Conservation (phyloP, 352 stramenopile genomes). For the Pythium dissimile region DNA sequence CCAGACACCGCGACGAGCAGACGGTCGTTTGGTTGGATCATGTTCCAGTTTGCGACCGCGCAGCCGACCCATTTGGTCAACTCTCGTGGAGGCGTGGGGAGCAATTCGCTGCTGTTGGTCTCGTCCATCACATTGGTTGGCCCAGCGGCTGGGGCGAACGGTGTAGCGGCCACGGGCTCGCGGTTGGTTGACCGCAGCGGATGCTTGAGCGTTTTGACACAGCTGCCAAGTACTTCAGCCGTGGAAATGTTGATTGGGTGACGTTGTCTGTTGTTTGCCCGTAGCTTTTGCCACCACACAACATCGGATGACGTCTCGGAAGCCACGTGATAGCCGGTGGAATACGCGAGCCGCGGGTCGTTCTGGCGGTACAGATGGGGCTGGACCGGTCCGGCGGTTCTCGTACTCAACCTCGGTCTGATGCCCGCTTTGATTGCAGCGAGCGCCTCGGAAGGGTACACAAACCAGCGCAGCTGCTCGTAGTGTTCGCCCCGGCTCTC, state of each 20-base stretch:
- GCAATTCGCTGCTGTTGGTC: conserved; percentile 30
- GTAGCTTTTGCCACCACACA: no score
- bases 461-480: conserved; percentile 41
- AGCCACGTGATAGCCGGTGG: no score
- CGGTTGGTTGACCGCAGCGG: conserved; percentile 16
- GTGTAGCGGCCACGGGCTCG: background rate
- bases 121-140: conserved; percentile 22
- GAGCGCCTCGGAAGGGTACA: conserved; percentile 36
- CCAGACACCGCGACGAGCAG: conserved; percentile 92
- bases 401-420: background rate
- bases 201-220: conserved; percentile 14
- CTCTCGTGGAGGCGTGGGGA: conserved; percentile 39
- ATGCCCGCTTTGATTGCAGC: conserved; percentile 9
- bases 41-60: conserved; percentile 89
- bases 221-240: background rate
- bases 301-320: no score
- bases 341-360: no score
- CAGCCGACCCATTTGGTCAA: conserved; percentile 49
- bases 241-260: no score
- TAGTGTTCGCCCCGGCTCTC: conserved; percentile 26
- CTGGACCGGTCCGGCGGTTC: conserved; percentile 22
- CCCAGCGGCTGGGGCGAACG: conserved; percentile 21
- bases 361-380: conserved; percentile 3
- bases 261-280: no score
- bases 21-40: conserved; percentile 92